Conservation (phyloP, 2,329 filamentous ascomycete species). For the Emmonsia crescens region DNA sequence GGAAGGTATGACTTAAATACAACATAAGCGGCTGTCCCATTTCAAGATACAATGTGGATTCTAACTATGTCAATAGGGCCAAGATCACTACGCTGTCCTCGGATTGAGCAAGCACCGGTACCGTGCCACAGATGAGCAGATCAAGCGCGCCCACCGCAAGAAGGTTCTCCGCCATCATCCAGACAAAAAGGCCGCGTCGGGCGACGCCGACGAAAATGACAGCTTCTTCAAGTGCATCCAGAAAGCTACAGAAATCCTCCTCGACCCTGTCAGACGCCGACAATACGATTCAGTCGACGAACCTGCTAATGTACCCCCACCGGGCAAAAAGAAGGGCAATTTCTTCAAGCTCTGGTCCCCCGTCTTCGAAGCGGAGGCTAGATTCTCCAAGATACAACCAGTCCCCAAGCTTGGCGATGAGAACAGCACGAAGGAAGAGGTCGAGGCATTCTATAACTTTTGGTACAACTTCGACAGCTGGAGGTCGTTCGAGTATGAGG, state of each 20-base stretch:
- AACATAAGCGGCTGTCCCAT: not conserved
- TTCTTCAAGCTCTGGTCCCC: slow-evolving; percentile 92
- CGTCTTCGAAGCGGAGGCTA: slow-evolving; percentile 82
- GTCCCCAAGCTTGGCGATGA: slow-evolving; percentile 79
- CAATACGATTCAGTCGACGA: slow-evolving; percentile 98
- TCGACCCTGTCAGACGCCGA: slow-evolving; percentile 81
- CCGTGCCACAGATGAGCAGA: slow-evolving; percentile 92
- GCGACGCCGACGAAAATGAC: slow-evolving; percentile 73
- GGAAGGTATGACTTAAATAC: slow-evolving; percentile 60
- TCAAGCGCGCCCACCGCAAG: slow-evolving; percentile 97
- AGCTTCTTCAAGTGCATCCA: slow-evolving; percentile 99
- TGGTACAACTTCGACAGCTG: slow-evolving; percentile 99
- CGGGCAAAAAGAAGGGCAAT: slow-evolving; percentile 76
- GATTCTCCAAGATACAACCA: slow-evolving; percentile 84
- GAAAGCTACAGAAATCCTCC: slow-evolving; percentile 86
- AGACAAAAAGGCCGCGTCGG: slow-evolving; percentile 93
- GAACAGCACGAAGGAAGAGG: slow-evolving; percentile 74
- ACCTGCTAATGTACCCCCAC: slow-evolving; percentile 81
- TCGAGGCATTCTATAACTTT: slow-evolving; percentile 97
- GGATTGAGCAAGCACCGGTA: slow-evolving; percentile 86
- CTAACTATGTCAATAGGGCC: slow-evolving; percentile 44
- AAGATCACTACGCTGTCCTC: slow-evolving; percentile 97
- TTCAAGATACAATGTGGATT: not conserved
- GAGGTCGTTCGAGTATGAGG: slow-evolving; percentile 94
- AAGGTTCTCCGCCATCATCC: slow-evolving; percentile 99